Evolutionary conservation across 331 rosid genomes (phyloP).

Genomic region (Stylosanthes scabra): DNA sequence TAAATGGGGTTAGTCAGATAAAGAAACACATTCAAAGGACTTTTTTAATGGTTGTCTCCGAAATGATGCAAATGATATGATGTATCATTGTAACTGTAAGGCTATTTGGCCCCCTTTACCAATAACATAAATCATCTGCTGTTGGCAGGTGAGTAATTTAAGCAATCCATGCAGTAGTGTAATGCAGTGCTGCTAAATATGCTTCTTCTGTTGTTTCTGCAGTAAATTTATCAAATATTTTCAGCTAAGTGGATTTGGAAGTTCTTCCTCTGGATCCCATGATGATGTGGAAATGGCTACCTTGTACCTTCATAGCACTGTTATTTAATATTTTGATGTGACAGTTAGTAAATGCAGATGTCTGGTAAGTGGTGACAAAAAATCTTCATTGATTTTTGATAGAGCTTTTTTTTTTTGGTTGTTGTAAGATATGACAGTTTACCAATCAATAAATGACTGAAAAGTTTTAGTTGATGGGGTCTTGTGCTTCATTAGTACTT

Average conservation of each 20-base stretch:
- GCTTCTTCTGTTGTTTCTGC: background rate
- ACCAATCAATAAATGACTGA: background rate
- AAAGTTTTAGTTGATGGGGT: background rate
- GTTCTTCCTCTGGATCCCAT: background rate
- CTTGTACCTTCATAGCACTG: background rate
- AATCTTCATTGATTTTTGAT: background rate
- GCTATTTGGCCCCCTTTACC: background rate
- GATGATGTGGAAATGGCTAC: background rate
- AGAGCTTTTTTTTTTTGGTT: background rate
- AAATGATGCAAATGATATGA: background rate
- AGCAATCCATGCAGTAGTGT: background rate
- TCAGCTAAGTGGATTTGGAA: background rate
- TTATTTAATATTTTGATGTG: background rate
- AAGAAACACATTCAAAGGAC: background rate
- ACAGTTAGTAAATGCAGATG: background rate
- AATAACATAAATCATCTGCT: background rate
- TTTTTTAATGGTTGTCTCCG: background rate
- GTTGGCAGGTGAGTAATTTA: background rate
- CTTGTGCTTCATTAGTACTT: conserved; percentile 12
- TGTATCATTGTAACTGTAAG: no score
- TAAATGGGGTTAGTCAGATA: no score
- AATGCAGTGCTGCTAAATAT: background rate
- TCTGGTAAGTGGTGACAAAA: background rate
- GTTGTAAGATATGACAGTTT: background rate
- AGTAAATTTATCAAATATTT: background rate